Evolutionary conservation across 345 rosid genomes (phyloP), one percentile per base, ranked within the genome.

Genomic region (Rhizophora mangle): DNA sequence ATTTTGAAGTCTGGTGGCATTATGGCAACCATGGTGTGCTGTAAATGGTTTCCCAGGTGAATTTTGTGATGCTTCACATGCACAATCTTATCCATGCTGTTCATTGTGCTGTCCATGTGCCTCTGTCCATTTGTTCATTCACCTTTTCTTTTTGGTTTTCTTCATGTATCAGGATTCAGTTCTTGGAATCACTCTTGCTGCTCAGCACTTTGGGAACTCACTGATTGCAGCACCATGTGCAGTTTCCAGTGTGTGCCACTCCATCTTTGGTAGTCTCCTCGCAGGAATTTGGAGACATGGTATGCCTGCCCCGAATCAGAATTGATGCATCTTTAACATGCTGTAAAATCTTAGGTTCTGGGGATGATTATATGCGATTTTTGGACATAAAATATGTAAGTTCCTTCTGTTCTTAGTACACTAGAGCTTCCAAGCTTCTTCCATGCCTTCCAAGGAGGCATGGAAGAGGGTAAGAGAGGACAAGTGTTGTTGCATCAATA

Each of bases 141-240:
- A 49, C 43, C 18, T 16, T 39, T 64, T 47, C 20, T 8, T 16
- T 31, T 43, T 24, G 39, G 20, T 30, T 13, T 11, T 11, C 29
- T 26, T 69, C 37, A 62, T 80, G 64, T 64, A 73, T 34, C 86
- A 91, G 98, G 91, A 93, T 77, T 91, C 96, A 21, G 89, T 91
- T 75, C 96, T 93, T 36, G 96, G 98, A 70, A 83, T 90, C 19
- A 91, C 86, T 76, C 94, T 93, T 58, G 97, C 98, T 54, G 74
- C 90, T 47, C 92, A 89, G 61, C 98, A 93, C 83, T 93, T 93
- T 49, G 96, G 91, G 52, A 89, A 86, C 63, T 96, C 98, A 0
- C 81, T 91, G 21, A 87, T 92, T 6, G 96, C 92, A 24, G 98
- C 88, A 39, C 95, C 95, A 1, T 91, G 93, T 63, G 93, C 93